Conservation (phyloP, 768 basidiomycete species). For the Rhizopogon rudus region DNA sequence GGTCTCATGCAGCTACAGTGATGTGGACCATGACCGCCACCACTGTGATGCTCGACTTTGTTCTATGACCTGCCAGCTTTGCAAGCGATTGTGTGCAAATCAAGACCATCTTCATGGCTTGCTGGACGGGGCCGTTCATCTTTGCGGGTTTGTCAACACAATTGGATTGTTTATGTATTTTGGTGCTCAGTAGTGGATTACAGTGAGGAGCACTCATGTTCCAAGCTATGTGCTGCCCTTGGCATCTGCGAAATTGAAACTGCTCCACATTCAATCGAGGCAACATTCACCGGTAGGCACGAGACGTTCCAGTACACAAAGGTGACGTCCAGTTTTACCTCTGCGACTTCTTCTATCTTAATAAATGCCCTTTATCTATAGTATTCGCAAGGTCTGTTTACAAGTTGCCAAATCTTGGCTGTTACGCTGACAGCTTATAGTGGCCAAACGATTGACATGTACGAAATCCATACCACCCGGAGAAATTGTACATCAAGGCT, state of each 20-base stretch:
- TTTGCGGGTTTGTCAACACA: conserved; percentile 45
- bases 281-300: conserved; percentile 54
- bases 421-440: conserved; percentile 20
- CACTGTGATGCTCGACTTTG: conserved; percentile 48
- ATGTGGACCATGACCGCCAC: conserved; percentile 41
- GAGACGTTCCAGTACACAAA: conserved; percentile 65
- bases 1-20: conserved; percentile 24
- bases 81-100: conserved; percentile 46
- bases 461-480: conserved; percentile 37
- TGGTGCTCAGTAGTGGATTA: background rate
- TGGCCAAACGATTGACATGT: conserved; percentile 48
- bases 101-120: conserved; percentile 51
- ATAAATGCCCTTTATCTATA: conserved; percentile 11
- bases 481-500: conserved; percentile 39
- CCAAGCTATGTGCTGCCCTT: conserved; percentile 32
- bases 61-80: conserved; percentile 49
- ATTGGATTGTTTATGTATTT: background rate
- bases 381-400: conserved; percentile 47
- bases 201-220: conserved; percentile 51
- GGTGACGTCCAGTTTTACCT: conserved; percentile 24
- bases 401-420: no score
- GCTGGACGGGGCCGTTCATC: conserved; percentile 34
- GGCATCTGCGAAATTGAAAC: conserved; percentile 63
- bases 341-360: background rate
- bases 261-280: conserved; percentile 53